These are phyloP conservation scores for Hypoxylon intermedium DNA, from an alignment of 495 filamentous ascomycete genomes.

Conservation along the genomic window DNA sequence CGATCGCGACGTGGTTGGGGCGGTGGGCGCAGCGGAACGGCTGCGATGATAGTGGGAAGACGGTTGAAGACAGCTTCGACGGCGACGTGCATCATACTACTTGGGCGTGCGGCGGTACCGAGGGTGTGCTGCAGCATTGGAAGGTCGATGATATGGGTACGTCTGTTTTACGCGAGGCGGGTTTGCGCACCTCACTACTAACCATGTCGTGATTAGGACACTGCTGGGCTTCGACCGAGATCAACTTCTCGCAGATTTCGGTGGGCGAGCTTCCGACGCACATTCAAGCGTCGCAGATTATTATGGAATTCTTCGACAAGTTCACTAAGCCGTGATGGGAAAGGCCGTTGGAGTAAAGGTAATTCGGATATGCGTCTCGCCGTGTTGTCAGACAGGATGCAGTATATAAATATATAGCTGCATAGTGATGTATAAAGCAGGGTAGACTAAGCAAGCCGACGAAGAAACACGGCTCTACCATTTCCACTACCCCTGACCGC, in stretches of 20 bases:
- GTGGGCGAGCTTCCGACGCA: conserved; percentile 40
- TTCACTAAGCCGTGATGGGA: conserved; percentile 37
- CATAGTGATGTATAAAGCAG: conserved; percentile 1
- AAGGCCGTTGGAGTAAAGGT: background rate
- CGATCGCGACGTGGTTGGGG: conserved; percentile 47
- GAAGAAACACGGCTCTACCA: conserved; percentile 47
- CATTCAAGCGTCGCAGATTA: conserved; percentile 43
- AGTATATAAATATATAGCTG: conserved; percentile 1
- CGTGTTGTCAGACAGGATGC: no score
- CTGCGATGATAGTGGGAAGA: conserved; percentile 32
- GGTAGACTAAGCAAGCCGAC: background rate
- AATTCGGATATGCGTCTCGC: background rate
- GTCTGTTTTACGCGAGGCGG: no score
- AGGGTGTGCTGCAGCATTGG: conserved; percentile 55
- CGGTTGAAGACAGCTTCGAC: conserved; percentile 40
- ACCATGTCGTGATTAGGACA: no score
- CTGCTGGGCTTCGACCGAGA: conserved; percentile 46
- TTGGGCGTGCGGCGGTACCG: conserved; percentile 48
- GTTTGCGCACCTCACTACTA: no score
- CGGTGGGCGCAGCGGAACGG: conserved; percentile 49
- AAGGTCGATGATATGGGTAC: conserved; percentile 52
- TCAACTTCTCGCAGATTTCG: conserved; percentile 45
- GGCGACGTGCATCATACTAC: conserved; percentile 43
- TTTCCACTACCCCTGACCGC: conserved; percentile 44
- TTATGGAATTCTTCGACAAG: conserved; percentile 43